Evolutionary conservation across 2,329 filamentous ascomycete genomes (phyloP), one percentile per base, ranked within the genome.

Genomic region (Verticillium dahliae): DNA sequence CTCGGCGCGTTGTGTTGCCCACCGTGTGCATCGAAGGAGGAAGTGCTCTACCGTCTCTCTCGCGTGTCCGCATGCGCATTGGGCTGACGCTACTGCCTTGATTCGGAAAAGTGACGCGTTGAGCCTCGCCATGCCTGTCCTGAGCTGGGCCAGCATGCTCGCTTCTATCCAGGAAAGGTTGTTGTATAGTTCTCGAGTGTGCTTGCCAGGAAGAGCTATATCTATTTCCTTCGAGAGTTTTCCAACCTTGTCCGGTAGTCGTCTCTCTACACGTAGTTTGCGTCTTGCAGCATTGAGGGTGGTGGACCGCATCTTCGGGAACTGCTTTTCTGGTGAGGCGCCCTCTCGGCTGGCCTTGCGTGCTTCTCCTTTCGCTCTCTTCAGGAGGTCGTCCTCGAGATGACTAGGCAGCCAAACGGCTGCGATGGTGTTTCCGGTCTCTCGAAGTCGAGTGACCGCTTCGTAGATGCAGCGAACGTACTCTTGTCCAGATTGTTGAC

Each of bases 31-130:
- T 65, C 63, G 63, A 62, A 70, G 70, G 61, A 71, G 66, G 37
- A 71, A 69, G 65, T 70, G 64, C 55, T 70, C 64, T n/a, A 68
- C 66, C 38, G 63, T 71, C 60, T 71, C 67, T 70, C 61, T 67
- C 33, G 58, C 64, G 58, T 62, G 58, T 33, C 62, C 62, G 39
- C 60, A 64, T 22, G 57, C 60, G 54, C 58, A 66, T 58, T 62
- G 52, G 34, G 59, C 54, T 50, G 41, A 61, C 39, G 41, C 27
- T 45, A 27, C 39, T 14, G 54, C 64, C 56, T 55, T 58, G 31
- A 64, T 64, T 35, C 59, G 56, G 52, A 58, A 55, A 13, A 66
- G 61, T 54, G 45, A 67, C 13, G 56, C 60, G 35, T 67, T 68
- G 14, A 68, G 59, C 58, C 65, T 62, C 1, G 56, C 58, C 56